phyloP scores from a whole-genome alignment of 106 monocot species.

The Dendrobium officinale region DNA sequence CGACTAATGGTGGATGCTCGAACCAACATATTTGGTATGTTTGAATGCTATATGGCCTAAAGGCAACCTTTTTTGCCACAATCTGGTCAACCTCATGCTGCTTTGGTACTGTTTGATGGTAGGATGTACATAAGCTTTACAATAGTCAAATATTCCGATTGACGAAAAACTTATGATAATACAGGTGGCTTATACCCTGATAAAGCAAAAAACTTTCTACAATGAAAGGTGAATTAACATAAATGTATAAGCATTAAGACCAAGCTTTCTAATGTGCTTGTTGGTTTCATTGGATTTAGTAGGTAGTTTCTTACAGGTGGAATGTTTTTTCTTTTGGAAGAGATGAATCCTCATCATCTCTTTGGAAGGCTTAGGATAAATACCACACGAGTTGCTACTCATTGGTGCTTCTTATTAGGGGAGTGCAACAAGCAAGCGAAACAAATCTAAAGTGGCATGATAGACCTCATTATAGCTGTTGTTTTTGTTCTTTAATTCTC shows the following conservation, averaged over 20 bases:
- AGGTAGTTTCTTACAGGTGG: background rate
- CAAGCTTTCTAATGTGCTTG: background rate
- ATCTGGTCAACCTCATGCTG: background rate
- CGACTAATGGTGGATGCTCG: background rate
- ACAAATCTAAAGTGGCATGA: background rate
- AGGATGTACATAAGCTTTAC: background rate
- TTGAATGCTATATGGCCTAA: background rate
- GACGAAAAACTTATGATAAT: background rate
- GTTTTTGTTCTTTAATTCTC: no score
- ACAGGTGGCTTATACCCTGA: background rate
- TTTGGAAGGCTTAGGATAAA: background rate
- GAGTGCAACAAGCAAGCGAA: background rate
- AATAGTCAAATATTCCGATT: background rate
- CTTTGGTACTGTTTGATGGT: background rate
- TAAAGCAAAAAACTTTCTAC: background rate
- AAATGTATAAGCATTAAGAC: background rate
- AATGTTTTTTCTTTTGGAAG: background rate
- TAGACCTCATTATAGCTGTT: background rate
- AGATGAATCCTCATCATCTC: background rate
- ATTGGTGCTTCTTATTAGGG: background rate
- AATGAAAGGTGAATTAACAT: background rate
- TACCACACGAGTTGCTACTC: background rate
- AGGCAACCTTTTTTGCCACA: background rate
- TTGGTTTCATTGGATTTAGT: background rate
- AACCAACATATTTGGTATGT: background rate